A percentile compares a stretch with the other conserved stretches of the same genome.
Conservation (phyloP, 148 eudicot species). For the Amaranthus cruentus region DNA sequence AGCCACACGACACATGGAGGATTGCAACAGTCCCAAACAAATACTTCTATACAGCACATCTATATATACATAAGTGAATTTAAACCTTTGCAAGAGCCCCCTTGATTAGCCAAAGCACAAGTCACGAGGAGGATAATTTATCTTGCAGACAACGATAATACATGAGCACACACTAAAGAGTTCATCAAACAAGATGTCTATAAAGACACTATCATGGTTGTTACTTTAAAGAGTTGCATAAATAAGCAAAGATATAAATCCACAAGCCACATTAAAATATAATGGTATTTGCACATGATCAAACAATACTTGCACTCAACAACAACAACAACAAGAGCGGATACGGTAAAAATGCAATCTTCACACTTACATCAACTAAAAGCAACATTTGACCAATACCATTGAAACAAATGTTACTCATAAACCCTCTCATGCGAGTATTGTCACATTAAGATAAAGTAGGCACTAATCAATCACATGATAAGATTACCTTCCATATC, state of each 20-base stretch:
- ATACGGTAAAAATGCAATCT: no score
- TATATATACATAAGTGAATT: neutral
- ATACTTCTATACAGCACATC: conserved; percentile 18
- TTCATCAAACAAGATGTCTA: neutral
- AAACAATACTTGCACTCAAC: neutral
- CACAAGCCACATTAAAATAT: neutral
- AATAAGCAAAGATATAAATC: neutral
- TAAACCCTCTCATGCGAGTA: neutral
- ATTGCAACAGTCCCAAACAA: conserved; percentile 43
- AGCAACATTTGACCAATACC: no score
- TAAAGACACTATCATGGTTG: neutral
- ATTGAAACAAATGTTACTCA: neutral
- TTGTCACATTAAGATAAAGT: neutral
- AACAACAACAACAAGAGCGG: neutral
- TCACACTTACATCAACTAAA: no score
- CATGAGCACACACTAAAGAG: neutral
- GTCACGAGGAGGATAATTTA: neutral
- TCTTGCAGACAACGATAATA: neutral
- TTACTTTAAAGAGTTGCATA: neutral
- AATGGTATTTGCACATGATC: neutral
- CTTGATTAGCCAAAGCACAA: conserved; percentile 5
- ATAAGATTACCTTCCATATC: conserved; percentile 78
- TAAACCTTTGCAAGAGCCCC: conserved; percentile 16
- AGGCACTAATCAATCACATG: neutral
- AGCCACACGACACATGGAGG: conserved; percentile 46